These are phyloP conservation scores for Calamus simplicifolius DNA, from an alignment of 176 grass and related monocot species.

Conservation along the genomic window DNA sequence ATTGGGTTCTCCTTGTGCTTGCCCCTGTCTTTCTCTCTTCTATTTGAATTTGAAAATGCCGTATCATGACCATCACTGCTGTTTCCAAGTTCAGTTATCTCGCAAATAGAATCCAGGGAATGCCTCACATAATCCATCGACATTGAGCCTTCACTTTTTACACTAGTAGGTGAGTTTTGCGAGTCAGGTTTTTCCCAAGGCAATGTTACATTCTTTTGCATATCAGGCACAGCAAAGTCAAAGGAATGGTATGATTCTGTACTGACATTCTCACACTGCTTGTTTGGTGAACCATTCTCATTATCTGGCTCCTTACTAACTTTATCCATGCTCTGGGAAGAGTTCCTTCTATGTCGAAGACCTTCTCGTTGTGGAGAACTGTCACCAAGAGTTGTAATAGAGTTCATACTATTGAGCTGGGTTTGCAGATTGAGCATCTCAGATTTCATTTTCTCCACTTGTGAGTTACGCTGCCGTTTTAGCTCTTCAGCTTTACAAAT, in stretches of 20 bases:
- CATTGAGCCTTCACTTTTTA: constrained; percentile 44
- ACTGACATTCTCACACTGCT: constrained; percentile 40
- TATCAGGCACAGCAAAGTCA: constrained; percentile 47
- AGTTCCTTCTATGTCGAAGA: constrained; percentile 58
- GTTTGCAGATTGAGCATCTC: constrained; percentile 96
- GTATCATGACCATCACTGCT: constrained; percentile 19
- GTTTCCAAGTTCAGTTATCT: constrained; percentile 74
- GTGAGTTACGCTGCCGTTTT: constrained; percentile 68
- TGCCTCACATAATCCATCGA: constrained; percentile 47
- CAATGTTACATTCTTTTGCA: constrained; percentile 29
- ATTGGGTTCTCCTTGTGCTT: constrained; percentile 75
- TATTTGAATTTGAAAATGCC: constrained; percentile 32
- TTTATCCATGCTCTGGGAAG: constrained; percentile 15
- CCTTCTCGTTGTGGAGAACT: constrained; percentile 38
- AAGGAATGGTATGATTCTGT: constrained; percentile 38
- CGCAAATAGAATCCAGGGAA: constrained; percentile 40
- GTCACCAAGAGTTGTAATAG: constrained; percentile 42
- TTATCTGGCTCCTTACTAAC: constrained; percentile 20
- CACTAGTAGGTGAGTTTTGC: constrained; percentile 30
- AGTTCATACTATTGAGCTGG: constrained; percentile 80
- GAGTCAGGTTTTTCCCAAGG: constrained; percentile 31
- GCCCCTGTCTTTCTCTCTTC: constrained; percentile 38
- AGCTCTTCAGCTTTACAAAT: constrained; percentile 83
- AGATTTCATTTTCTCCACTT: constrained; percentile 97
- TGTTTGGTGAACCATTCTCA: constrained; percentile 29